These are phyloP conservation scores for Arthrobotrys entomopaga DNA, from an alignment of 2,329 filamentous ascomycete genomes.

Conservation along the genomic window DNA sequence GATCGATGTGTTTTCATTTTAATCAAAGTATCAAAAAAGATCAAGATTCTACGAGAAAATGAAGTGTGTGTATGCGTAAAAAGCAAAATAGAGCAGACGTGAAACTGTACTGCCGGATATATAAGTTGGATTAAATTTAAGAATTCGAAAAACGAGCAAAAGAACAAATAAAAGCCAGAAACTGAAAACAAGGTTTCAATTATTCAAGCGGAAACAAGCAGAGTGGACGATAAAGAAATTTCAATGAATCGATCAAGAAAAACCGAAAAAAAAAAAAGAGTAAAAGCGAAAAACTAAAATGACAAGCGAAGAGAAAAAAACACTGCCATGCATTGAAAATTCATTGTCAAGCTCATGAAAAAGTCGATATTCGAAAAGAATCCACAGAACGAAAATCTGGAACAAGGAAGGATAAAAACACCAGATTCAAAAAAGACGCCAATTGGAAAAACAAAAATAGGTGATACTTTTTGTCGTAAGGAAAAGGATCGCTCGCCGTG, in stretches of 20 bases:
- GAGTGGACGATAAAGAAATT: not conserved
- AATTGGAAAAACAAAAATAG: too few species aligned
- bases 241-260: not conserved
- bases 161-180: not conserved
- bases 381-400: slow-evolving; percentile 13
- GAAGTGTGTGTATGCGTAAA: not conserved
- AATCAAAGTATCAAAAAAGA: too few species aligned
- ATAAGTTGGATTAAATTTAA: too few species aligned
- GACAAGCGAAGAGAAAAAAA: slow-evolving; percentile 21
- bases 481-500: slow-evolving; percentile 37
- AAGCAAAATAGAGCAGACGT: not conserved
- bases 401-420: slow-evolving; percentile 10
- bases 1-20: too few species aligned
- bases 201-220: not conserved
- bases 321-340: slow-evolving; percentile 26
- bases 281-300: slow-evolving; percentile 15
- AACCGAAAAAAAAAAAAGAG: not conserved
- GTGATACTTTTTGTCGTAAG: slow-evolving; percentile 35
- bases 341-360: slow-evolving; percentile 22
- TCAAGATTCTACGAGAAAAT: not conserved
- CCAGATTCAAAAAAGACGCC: slow-evolving; percentile 31
- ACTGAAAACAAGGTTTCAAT: not conserved
- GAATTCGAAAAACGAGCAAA: too few species aligned
- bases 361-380: slow-evolving; percentile 19
- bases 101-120: too few species aligned